Evolutionary conservation across 441 rosid species (phyloP).

Genomic region (Jatropha multifida): DNA sequence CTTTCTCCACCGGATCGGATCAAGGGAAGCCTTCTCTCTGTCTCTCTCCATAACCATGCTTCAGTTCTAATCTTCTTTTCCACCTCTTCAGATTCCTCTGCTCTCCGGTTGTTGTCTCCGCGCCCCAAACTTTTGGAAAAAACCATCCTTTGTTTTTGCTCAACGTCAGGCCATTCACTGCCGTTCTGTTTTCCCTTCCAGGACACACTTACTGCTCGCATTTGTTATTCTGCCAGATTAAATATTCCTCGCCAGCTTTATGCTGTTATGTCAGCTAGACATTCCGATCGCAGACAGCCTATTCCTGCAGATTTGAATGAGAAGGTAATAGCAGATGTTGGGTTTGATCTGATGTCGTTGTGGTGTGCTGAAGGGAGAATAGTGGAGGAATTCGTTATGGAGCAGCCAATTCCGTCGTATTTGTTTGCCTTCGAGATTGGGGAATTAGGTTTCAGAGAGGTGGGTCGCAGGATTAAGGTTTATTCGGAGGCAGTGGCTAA

Average conservation of each 20-base stretch:
- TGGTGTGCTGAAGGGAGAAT: constrained; percentile 72
- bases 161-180: constrained; percentile 90
- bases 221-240: constrained; percentile 56
- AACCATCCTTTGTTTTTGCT: constrained; percentile 65
- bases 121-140: constrained; percentile 70
- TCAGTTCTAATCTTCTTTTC: constrained; percentile 53
- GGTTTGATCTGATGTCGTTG: constrained; percentile 33
- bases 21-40: constrained; percentile 51
- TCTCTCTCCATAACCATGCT: constrained; percentile 47
- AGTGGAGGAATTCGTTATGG: constrained; percentile 86
- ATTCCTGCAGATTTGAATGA: constrained; percentile 38
- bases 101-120: constrained; percentile 88
- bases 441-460: constrained; percentile 67
- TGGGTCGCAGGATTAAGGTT: constrained; percentile 83
- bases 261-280: constrained; percentile 84
- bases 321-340: constrained; percentile 15
- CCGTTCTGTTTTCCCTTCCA: constrained; percentile 83
- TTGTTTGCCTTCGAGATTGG: constrained; percentile 88
- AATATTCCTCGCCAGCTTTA: constrained; percentile 67
- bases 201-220: constrained; percentile 81
- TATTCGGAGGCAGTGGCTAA: constrained; percentile 52
- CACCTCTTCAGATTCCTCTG: constrained; percentile 71
- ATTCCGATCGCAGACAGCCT: constrained; percentile 60
- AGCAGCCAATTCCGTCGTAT: constrained; percentile 88
- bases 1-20: constrained; percentile 50